Base-by-base conservation (phyloP, 495 filamentous ascomycete species). In the Aspergillus egyptiacus region DNA sequence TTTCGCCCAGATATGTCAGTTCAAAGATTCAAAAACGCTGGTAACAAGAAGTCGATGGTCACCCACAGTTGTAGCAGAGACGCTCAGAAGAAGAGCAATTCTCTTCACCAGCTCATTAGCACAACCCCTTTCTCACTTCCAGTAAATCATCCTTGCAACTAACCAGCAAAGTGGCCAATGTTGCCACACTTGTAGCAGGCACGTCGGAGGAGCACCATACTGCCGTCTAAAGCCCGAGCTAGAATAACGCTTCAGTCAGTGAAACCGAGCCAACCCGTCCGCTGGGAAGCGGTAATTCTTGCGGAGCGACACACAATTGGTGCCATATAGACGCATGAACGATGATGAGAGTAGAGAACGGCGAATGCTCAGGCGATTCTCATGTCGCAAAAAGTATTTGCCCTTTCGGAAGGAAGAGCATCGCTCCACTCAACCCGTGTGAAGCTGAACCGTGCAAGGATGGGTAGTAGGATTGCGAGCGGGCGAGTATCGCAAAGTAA, bases 131-230 rank as follows among this genome's bases (percentile, higher is more conserved):
- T 28, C 40, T 14, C 34, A 10, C 24, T 9, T 22, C 40, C 18
- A 34, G 38, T 48, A 38, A 36, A 32, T 30, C 30, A 11, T 33
- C 27, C 39, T 45, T 28, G 48, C 48, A 56, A 73, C 79, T 69
- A 68, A 84, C 81, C 81, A 58, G 93, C 93, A 67, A 94, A 96
- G 75, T 99, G 93, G 69, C 93, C 93, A 66, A 99, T 90, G 64
- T 96, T 95, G 72, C 94, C 94, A 78, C 94, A 99, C 77, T 99
- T 99, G 80, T 96, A 99, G 82, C 94, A 99, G 54, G 91, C 94
- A 70, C 94, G 87, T 69, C 93, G 89, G 66, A 90, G 91, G 64
- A 96, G 80, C 59, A 94, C 95, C 74, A 91, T 91, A 83, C 89
- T 93, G 55, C 27, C 38, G 55, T 62, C 53, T 59, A 67, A 44